Evolutionary conservation across 2,329 filamentous ascomycete species (phyloP).

Genomic region (Phaeosphaeria sp.): DNA sequence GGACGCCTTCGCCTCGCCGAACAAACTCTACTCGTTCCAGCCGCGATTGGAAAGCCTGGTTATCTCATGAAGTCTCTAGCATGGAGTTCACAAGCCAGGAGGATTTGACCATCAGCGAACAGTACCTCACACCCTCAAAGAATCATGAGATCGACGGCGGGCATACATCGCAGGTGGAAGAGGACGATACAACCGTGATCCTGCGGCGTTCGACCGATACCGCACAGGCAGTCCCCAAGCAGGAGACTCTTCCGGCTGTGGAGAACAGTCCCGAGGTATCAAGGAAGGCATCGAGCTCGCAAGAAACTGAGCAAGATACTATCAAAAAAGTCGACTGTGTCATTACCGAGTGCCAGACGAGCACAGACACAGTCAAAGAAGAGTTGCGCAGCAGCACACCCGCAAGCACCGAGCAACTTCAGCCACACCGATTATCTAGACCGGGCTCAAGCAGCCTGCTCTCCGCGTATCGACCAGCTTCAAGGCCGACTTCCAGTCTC

Average conservation of each 20-base stretch:
- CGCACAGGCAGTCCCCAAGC: constrained; percentile 5
- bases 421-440: background rate
- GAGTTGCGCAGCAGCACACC: background rate
- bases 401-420: background rate
- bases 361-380: constrained; percentile 9
- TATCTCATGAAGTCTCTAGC: constrained; percentile 53
- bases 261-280: background rate
- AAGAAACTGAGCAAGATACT: background rate
- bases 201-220: constrained; percentile 15
- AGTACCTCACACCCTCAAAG: constrained; percentile 19
- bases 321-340: background rate
- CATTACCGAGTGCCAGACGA: constrained; percentile 1
- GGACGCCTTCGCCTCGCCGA: constrained; percentile 35
- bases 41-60: constrained; percentile 56
- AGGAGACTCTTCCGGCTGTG: background rate
- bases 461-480: background rate
- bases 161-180: constrained; percentile 29
- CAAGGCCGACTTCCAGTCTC: constrained; percentile 10
- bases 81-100: constrained; percentile 39
- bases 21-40: constrained; percentile 41
- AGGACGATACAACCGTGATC: constrained; percentile 33
- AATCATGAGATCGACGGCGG: constrained; percentile 26
- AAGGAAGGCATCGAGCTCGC: background rate
- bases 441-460: background rate
- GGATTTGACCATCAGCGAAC: constrained; percentile 35